These are phyloP conservation scores for Salix brachista DNA, from an alignment of 345 rosid species.

Conservation along the genomic window DNA sequence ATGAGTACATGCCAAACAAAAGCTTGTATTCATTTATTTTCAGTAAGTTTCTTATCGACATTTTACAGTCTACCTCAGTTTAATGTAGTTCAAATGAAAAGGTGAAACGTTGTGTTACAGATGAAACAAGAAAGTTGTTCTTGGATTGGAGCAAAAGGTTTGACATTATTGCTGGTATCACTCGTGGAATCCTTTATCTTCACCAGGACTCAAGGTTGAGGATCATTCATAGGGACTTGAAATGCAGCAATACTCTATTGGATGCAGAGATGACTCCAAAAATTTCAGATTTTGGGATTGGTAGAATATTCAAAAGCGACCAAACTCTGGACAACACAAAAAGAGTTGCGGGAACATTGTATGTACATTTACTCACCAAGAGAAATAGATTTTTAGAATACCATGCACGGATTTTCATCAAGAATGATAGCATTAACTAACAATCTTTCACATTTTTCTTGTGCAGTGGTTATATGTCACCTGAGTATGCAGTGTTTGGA, in stretches of 20 bases:
- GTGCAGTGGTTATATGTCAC: conserved; percentile 3
- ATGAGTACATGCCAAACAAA: conserved; percentile 49
- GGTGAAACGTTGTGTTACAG: not conserved
- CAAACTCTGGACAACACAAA: conserved; percentile 10
- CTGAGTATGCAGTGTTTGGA: conserved; percentile 18
- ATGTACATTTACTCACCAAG: not conserved
- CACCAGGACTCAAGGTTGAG: conserved; percentile 2
- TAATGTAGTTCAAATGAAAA: not conserved
- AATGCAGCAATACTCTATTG: conserved; percentile 20
- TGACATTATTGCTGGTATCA: conserved; percentile 15
- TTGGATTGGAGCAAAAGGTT: conserved; percentile 14
- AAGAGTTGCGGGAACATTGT: conserved; percentile 23
- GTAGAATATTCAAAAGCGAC: not conserved
- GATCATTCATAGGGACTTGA: not conserved
- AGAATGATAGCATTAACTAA: not conserved
- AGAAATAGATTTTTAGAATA: not conserved
- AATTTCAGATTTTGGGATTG: conserved; percentile 21
- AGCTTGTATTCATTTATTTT: conserved; percentile 22
- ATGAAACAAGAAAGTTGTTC: not conserved
- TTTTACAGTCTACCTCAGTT: not conserved
- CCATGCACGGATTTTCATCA: not conserved
- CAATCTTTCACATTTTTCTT: not conserved
- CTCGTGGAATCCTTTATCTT: conserved; percentile 17
- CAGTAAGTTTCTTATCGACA: conserved; percentile 4
- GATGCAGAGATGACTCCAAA: conserved; percentile 20